Evolutionary conservation across 305 asterid species (phyloP).

Genomic region (Rubia tinctorum): DNA sequence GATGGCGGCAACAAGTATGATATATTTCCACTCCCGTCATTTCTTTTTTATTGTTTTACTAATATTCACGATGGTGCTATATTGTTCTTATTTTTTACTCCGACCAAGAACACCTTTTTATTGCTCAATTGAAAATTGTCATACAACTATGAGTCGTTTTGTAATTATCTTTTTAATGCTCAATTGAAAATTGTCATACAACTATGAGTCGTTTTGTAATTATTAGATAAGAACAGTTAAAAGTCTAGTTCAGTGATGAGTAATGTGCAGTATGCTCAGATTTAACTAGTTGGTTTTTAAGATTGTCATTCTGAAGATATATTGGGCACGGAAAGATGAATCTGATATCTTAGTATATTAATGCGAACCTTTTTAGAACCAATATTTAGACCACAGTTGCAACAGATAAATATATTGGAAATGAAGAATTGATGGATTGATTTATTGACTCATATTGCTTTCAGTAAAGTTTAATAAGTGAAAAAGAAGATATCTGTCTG

Average conservation of each 20-base stretch:
- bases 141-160: neutral
- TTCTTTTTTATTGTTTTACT: neutral
- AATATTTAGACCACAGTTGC: neutral
- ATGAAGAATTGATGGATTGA: neutral
- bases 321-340: neutral
- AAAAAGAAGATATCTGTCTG: neutral
- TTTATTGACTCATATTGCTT: neutral
- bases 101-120: neutral
- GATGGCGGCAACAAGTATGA: constrained; percentile 91
- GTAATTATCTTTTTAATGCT: neutral
- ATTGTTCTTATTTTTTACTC: neutral
- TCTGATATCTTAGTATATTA: too few relatives aligned
- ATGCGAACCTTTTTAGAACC: neutral
- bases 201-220: neutral
- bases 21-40: neutral
- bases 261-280: neutral
- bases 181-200: neutral
- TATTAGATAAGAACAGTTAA: neutral
- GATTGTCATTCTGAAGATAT: neutral
- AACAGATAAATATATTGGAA: neutral
- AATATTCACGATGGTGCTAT: neutral
- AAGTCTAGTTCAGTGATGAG: neutral
- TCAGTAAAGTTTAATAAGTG: neutral
- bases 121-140: neutral
- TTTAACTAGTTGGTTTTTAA: too few relatives aligned